A percentile compares a stretch with the other conserved stretches of the same genome.
Evolutionary conservation across 2,329 filamentous ascomycete species (phyloP).

Genomic region (Lecanicillium sp.): DNA sequence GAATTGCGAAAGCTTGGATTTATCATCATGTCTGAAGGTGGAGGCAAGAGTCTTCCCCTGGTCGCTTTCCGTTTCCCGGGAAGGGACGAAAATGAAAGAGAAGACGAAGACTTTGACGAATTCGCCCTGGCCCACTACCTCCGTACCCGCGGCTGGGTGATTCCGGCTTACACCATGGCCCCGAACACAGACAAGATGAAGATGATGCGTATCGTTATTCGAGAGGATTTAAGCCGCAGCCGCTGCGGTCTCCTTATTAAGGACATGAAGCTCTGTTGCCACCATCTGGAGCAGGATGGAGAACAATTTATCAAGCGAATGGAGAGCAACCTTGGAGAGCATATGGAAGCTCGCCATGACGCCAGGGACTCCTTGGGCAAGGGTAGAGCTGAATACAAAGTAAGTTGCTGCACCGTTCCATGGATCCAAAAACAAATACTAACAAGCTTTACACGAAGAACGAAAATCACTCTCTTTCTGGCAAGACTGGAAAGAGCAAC

Average conservation of each 20-base stretch:
- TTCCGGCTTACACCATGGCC: slow-evolving; percentile 96
- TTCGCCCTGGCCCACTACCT: slow-evolving; percentile 79
- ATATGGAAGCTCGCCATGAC: slow-evolving; percentile 48
- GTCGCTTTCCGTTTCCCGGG: slow-evolving; percentile 77
- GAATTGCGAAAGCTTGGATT: slow-evolving; percentile 72
- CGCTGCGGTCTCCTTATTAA: slow-evolving; percentile 71
- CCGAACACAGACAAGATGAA: slow-evolving; percentile 80
- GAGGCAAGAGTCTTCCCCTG: slow-evolving; percentile 74
- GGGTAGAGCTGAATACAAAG: too few species aligned
- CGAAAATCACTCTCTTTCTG: slow-evolving; percentile 82
- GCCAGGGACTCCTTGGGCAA: slow-evolving; percentile 42
- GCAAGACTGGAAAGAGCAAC: slow-evolving; percentile 86
- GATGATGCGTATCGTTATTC: slow-evolving; percentile 86
- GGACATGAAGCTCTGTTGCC: slow-evolving; percentile 73
- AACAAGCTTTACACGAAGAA: slow-evolving; percentile 40
- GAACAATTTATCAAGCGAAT: slow-evolving; percentile 62
- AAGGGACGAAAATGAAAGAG: slow-evolving; percentile 36
- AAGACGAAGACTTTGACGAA: slow-evolving; percentile 61
- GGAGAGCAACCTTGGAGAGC: slow-evolving; percentile 55
- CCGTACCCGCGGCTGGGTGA: slow-evolving; percentile 82
- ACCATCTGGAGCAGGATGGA: slow-evolving; percentile 69
- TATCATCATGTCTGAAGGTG: slow-evolving; percentile 77
- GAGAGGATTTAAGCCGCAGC: slow-evolving; percentile 82
- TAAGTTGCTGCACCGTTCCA: too few species aligned
- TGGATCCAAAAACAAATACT: too few species aligned